Conservation (phyloP, 805 yeast genomes). For the Nakazawaea populi region DNA sequence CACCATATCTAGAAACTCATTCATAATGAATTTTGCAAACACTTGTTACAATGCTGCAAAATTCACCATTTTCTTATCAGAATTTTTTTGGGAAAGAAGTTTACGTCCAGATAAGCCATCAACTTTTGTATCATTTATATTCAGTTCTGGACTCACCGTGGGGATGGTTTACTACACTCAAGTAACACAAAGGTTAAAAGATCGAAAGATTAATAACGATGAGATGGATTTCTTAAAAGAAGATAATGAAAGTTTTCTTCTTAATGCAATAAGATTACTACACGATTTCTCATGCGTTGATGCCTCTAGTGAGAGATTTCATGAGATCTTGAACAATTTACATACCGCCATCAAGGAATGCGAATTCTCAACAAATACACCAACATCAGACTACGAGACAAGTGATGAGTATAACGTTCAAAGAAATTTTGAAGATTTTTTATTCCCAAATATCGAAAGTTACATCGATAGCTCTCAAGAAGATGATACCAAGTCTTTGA, state of each 20-base stretch:
- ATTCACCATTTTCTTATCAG: conserved; percentile 27
- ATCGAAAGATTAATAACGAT: conserved; percentile 2
- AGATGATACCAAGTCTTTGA: conserved; percentile 12
- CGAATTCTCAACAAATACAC: conserved; percentile 3
- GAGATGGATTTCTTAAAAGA: conserved; percentile 10
- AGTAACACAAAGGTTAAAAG: neutral
- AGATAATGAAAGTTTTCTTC: conserved; percentile 13
- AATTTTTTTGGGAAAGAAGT: conserved; percentile 20
- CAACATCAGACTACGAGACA: conserved; percentile 3
- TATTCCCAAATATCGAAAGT: conserved; percentile 9
- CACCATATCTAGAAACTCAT: neutral
- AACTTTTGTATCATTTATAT: conserved; percentile 25
- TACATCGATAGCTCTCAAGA: conserved; percentile 4
- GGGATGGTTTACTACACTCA: conserved; percentile 25
- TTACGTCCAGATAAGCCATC: conserved; percentile 31
- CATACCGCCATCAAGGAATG: conserved; percentile 11
- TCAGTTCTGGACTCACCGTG: conserved; percentile 30
- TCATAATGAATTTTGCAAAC: conserved; percentile 23
- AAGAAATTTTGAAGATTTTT: conserved; percentile 14
- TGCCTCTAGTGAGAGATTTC: conserved; percentile 12
- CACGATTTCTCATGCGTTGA: conserved; percentile 13
- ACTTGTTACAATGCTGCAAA: conserved; percentile 31
- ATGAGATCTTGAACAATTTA: conserved; percentile 14
- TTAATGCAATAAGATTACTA: conserved; percentile 12
- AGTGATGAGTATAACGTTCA: conserved; percentile 9